These are phyloP conservation scores for Begonia peltatifolia DNA, from an alignment of 306 rosid species.

Conservation along the genomic window DNA sequence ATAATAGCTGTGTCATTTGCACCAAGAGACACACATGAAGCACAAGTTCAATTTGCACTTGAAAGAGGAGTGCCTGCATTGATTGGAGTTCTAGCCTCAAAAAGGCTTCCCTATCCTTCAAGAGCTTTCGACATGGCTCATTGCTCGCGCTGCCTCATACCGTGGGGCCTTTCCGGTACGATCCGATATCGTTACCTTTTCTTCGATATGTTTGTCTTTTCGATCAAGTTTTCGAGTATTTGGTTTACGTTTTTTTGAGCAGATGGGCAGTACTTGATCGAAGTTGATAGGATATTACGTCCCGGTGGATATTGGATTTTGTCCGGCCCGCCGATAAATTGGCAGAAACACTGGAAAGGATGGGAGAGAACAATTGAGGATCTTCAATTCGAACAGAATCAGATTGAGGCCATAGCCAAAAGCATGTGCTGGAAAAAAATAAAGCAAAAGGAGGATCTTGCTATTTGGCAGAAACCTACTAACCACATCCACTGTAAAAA, in stretches of 20 bases:
- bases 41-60: slow-evolving; percentile 91
- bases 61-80: slow-evolving; percentile 93
- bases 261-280: slow-evolving; percentile 73
- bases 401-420: slow-evolving; percentile 60
- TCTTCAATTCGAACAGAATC: slow-evolving; percentile 50
- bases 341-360: slow-evolving; percentile 68
- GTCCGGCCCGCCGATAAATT: slow-evolving; percentile 96
- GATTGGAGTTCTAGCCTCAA: slow-evolving; percentile 81
- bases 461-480: slow-evolving; percentile 88
- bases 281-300: slow-evolving; percentile 73
- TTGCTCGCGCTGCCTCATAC: slow-evolving; percentile 97
- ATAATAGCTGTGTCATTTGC: slow-evolving; percentile 78
- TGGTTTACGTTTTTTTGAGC: slow-evolving; percentile 8
- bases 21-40: slow-evolving; percentile 88
- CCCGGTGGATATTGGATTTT: slow-evolving; percentile 97
- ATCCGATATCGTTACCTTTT: background rate
- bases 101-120: slow-evolving; percentile 90
- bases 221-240: too few relatives aligned
- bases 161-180: slow-evolving; percentile 74
- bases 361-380: slow-evolving; percentile 68
- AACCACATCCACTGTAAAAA: slow-evolving; percentile 63
- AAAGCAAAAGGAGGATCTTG: slow-evolving; percentile 56
- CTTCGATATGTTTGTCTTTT: too few relatives aligned
- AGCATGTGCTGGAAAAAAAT: slow-evolving; percentile 87
- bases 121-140: slow-evolving; percentile 96